These are phyloP conservation scores for Penstemon davidsonii DNA, from an alignment of 257 asterid genomes.

Conservation along the genomic window DNA sequence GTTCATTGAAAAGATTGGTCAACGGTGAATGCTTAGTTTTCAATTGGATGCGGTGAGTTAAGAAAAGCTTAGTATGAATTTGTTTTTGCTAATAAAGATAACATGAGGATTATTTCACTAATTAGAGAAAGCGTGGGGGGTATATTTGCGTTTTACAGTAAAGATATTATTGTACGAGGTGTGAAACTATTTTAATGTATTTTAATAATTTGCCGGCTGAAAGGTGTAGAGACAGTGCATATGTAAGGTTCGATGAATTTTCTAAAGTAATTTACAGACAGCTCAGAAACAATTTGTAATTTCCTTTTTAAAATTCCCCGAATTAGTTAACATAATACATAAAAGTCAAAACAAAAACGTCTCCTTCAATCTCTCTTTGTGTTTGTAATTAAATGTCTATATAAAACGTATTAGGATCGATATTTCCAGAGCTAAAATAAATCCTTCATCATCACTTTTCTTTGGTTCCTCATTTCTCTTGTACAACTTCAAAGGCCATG, in stretches of 20 bases:
- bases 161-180: neutral
- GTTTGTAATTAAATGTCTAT: neutral
- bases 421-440: constrained; percentile 3
- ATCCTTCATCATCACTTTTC: neutral
- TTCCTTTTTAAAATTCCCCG: neutral
- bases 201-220: constrained; percentile 21
- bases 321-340: neutral
- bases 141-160: no score
- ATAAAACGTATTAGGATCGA: neutral
- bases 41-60: no score
- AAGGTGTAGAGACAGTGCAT: neutral
- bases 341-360: constrained; percentile 39
- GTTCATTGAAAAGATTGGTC: no score
- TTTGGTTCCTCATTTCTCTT: neutral
- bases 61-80: no score
- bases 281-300: neutral
- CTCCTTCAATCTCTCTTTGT: constrained; percentile 17
- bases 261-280: constrained; percentile 6
- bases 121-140: no score
- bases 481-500: constrained; percentile 22
- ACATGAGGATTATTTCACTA: no score
- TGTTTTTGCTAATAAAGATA: no score
- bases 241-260: constrained; percentile 25
- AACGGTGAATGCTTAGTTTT: no score
- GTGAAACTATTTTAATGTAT: no score